A percentile compares a stretch with the other conserved stretches of the same genome.
Conservation (phyloP, 805 yeast genomes). For the Teunomyces gatunensis region DNA sequence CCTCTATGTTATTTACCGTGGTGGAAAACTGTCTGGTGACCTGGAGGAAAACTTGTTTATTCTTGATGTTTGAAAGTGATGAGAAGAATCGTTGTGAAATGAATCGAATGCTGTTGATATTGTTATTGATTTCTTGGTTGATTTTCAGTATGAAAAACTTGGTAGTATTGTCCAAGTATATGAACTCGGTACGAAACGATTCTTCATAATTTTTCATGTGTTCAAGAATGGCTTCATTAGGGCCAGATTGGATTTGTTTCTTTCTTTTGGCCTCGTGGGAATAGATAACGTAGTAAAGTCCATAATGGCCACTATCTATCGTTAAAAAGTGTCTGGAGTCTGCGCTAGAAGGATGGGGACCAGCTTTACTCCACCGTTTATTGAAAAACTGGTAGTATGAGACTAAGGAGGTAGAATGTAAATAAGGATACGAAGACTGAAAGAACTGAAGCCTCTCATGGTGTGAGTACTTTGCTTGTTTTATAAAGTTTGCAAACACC, state of each 20-base stretch:
- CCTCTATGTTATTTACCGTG: constrained; percentile 1
- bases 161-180: constrained; percentile 9
- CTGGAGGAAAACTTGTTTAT: neutral
- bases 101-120: constrained; percentile 22
- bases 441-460: constrained; percentile 22
- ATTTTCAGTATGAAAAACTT: constrained; percentile 29
- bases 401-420: constrained; percentile 10
- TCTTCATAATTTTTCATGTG: constrained; percentile 8
- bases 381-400: constrained; percentile 9
- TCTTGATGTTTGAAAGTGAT: constrained; percentile 15
- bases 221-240: constrained; percentile 10
- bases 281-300: constrained; percentile 39
- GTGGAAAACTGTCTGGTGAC: constrained; percentile 10
- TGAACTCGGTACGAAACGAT: neutral
- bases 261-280: constrained; percentile 30
- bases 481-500: constrained; percentile 14
- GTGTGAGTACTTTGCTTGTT: constrained; percentile 14
- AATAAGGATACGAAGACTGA: constrained; percentile 24
- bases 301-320: constrained; percentile 42
- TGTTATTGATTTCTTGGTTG: constrained; percentile 27
- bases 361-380: constrained; percentile 19
- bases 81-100: constrained; percentile 21
- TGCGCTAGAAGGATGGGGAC: constrained; percentile 22
- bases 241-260: constrained; percentile 4
- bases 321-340: constrained; percentile 17